These are phyloP conservation scores for Thraustochytrium sp. DNA, from an alignment of 352 stramenopile genomes.

Conservation along the genomic window DNA sequence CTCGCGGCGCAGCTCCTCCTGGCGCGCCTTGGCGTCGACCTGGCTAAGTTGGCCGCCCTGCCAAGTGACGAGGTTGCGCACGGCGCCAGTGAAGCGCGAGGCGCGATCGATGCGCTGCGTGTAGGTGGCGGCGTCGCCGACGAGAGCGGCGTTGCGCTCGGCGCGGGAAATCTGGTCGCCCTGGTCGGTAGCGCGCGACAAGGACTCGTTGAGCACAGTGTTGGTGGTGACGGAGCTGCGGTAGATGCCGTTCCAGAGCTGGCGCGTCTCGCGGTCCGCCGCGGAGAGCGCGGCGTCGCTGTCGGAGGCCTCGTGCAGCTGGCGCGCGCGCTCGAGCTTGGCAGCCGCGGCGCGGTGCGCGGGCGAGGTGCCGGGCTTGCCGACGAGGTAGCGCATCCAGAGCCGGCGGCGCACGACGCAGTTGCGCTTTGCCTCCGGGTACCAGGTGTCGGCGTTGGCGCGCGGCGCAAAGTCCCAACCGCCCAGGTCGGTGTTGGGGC, in stretches of 20 bases:
- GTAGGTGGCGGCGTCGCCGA: not conserved
- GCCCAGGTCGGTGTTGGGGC: not conserved
- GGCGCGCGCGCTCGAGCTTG: not conserved
- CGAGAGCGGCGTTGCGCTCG: constrained; percentile 7
- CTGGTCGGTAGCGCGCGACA: not conserved
- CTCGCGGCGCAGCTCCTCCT: not conserved
- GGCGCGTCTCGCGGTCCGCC: not conserved
- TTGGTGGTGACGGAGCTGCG: constrained; percentile 9
- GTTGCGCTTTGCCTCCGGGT: not conserved
- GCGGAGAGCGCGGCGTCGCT: not conserved
- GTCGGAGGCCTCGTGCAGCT: not conserved
- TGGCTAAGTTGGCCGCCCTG: not conserved
- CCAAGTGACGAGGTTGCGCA: constrained; percentile 13
- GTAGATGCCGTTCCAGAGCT: constrained; percentile 32
- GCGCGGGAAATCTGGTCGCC: not conserved
- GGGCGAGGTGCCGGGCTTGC: not conserved
- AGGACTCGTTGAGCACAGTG: not conserved
- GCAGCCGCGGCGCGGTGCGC: not conserved
- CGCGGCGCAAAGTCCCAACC: constrained; percentile 13
- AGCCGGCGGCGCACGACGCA: constrained; percentile 4
- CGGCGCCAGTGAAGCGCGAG: not conserved
- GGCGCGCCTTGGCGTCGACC: not conserved
- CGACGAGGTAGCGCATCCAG: not conserved
- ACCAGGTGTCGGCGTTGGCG: not conserved
- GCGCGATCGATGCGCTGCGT: constrained; percentile 31